Percentiles rank a stretch among this genome's conserved stretches.
phyloP scores from a whole-genome alignment of 345 rosid species.

The Eucalyptus tenuipes region DNA sequence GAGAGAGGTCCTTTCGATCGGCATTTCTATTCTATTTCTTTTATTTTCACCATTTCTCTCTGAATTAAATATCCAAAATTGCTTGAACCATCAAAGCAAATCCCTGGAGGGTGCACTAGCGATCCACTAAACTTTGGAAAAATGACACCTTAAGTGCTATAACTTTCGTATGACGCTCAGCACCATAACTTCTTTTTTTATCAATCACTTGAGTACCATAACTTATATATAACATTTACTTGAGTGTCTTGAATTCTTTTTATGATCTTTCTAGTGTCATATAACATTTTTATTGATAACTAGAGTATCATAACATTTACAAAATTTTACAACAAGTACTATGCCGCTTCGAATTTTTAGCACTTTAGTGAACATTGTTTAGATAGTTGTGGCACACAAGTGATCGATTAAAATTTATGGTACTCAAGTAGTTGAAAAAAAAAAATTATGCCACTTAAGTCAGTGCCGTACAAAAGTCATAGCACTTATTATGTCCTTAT shows the following conservation, averaged over 20 bases:
- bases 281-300: not conserved
- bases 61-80: not conserved
- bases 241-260: too few species aligned
- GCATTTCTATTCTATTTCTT: not conserved
- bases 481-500: not conserved
- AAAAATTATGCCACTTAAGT: too few species aligned
- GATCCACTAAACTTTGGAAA: not conserved
- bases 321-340: not conserved
- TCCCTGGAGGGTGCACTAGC: not conserved
- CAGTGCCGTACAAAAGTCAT: rapidly evolving
- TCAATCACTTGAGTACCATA: not conserved
- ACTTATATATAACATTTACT: not conserved
- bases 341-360: rapidly evolving
- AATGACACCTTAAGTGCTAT: rapidly evolving
- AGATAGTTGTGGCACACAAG: too few species aligned
- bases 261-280: not conserved
- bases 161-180: not conserved
- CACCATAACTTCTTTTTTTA: too few species aligned
- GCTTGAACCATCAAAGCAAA: not conserved
- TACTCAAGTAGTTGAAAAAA: not conserved
- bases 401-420: rapidly evolving
- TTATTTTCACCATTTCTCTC: not conserved
- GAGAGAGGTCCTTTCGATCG: not conserved
- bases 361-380: too few species aligned
- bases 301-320: not conserved